Evolutionary conservation across 2,329 filamentous ascomycete species (phyloP), one percentile per base, ranked within the genome.

Genomic region (Verticillium nubilum): DNA sequence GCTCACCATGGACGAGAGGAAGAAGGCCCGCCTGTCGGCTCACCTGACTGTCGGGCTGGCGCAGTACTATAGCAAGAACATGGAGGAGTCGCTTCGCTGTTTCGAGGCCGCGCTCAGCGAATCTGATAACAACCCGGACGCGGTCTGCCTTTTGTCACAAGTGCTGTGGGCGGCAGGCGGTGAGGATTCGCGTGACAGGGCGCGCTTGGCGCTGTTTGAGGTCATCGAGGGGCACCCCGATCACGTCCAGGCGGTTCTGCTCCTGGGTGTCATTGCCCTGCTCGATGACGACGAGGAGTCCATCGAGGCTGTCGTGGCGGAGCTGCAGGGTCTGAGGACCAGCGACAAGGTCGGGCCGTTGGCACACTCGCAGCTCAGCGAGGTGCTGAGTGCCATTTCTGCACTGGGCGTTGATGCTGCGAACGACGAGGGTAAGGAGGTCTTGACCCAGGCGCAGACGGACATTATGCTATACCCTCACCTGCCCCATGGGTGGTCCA

Each of bases 161-260:
- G 90, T 98, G 0, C 81, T 98, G 0, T 99, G 95, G 94, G 93
- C 93, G 0, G 92, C 91, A 64, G 92, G 91, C 9, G 86, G 87
- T 0, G 85, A 88, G 6, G 81, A 87, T 1, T 90, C 93, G 59
- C 86, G 88, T 54, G 85, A 88, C 56, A 86, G 90, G 62, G 93
- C 94, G 17, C 84, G 92, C 3, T 86, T 90, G 57, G 85, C 91
- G 63, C 81, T 99, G 1, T 94, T 97, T 67, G 87, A 87, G 15
- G 87, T 90, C 35, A 87, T 97, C 13, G 91, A 93, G 66, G 82
- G 79, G 56, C 77, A 89, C 56, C 85, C 91, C 0, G 84, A 87
- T 1, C 92, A 98, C 65, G 84, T 96, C 1, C 88, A 88, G 63
- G 89, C 92, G 0, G 85, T 96, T 1, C 83, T 92, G 0, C 81